Conservation (phyloP, 441 rosid genomes). For the Gossypium gossypioides region DNA sequence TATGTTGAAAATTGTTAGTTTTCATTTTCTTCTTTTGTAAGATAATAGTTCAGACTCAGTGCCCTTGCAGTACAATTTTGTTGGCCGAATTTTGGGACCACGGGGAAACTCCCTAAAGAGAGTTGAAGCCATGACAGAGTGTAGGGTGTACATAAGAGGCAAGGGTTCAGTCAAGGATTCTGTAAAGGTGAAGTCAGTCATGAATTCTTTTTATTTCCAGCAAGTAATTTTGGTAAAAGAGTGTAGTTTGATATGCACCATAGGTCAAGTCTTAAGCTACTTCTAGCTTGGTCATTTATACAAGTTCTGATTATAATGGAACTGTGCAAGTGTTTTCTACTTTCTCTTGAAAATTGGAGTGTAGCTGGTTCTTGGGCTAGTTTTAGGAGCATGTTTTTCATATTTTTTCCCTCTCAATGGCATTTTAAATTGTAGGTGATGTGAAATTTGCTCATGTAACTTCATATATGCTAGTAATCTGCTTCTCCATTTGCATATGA, state of each 20-base stretch:
- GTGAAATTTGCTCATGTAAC: background rate
- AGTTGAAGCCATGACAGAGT: slow-evolving; percentile 71
- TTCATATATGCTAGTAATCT: slow-evolving; percentile 10
- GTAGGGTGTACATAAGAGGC: slow-evolving; percentile 87
- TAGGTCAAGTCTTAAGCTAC: background rate
- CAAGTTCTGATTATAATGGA: background rate
- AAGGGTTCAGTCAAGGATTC: slow-evolving; percentile 87
- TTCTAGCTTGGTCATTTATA: background rate
- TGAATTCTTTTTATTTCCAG: background rate
- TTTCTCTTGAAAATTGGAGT: background rate
- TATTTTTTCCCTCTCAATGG: background rate
- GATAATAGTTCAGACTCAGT: slow-evolving; percentile 21
- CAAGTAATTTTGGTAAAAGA: slow-evolving; percentile 5
- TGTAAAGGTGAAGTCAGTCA: slow-evolving; percentile 45
- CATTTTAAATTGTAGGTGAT: background rate
- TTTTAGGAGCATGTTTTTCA: background rate
- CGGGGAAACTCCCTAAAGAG: slow-evolving; percentile 94
- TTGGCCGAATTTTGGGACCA: slow-evolving; percentile 89
- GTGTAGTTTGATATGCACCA: background rate
- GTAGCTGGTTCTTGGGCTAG: background rate
- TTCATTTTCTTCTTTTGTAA: background rate
- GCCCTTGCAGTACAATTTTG: slow-evolving; percentile 69
- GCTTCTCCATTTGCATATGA: slow-evolving; percentile 12
- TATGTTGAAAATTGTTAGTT: background rate
- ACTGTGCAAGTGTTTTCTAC: background rate